phyloP scores from a whole-genome alignment of 768 basidiomycete genomes.

The Solioccasus polychromus region DNA sequence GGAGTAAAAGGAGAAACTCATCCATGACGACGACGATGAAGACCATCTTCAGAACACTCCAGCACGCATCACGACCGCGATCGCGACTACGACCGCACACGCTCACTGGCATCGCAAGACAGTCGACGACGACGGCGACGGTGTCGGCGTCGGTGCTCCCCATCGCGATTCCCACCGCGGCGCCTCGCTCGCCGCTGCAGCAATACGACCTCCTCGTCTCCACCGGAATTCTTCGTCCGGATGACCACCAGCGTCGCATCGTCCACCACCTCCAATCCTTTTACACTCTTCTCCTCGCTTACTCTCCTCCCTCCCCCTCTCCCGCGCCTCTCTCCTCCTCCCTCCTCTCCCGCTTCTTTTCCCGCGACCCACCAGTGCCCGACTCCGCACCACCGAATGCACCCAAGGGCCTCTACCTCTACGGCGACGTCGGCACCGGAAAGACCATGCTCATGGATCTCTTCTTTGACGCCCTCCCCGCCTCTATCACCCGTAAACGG shows the following conservation, averaged over 20 bases:
- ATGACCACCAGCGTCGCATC: constrained; percentile 82
- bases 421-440: constrained; percentile 95
- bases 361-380: constrained; percentile 17
- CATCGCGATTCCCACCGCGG: neutral
- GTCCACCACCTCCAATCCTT: constrained; percentile 79
- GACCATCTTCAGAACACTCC: neutral
- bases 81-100: too few relatives aligned
- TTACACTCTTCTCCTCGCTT: constrained; percentile 71
- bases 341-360: constrained; percentile 30
- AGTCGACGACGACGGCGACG: constrained; percentile 9
- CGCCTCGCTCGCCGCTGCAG: constrained; percentile 26
- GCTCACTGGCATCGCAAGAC: constrained; percentile 11
- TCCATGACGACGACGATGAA: constrained; percentile 17
- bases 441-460: constrained; percentile 99
- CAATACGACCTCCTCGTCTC: constrained; percentile 49
- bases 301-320: constrained; percentile 33
- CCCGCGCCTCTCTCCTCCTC: constrained; percentile 18
- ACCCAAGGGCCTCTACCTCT: constrained; percentile 91
- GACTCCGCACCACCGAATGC: constrained; percentile 45
- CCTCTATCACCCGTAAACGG: constrained; percentile 64
- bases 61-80: neutral
- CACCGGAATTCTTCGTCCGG: constrained; percentile 58
- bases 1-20: constrained; percentile 68
- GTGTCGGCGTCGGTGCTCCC: neutral
- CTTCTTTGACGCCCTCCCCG: constrained; percentile 81